phyloP scores from a whole-genome alignment of 2,329 filamentous ascomycete species.

The Neonectria hederae region DNA sequence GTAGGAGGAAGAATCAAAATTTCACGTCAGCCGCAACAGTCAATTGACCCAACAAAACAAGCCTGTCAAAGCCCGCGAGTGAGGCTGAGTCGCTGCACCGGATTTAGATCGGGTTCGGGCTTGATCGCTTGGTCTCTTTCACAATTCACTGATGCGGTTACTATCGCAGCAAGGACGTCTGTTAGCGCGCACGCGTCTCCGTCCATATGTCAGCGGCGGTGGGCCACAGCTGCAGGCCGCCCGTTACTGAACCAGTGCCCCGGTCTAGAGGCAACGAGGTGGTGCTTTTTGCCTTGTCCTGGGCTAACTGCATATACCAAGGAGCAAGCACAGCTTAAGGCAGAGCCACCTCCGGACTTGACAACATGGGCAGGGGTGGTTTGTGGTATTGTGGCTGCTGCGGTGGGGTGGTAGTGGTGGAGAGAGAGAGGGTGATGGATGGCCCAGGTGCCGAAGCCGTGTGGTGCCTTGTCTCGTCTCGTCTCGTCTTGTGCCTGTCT shows the following conservation, averaged over 20 bases:
- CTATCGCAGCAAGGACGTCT: conserved; percentile 2
- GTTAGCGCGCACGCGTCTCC: conserved; percentile 7
- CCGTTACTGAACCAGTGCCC: conserved; percentile 14
- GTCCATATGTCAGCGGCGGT: conserved; percentile 13
- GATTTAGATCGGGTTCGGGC: background rate
- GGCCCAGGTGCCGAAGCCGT: conserved; percentile 9
- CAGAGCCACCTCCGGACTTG: conserved; percentile 11
- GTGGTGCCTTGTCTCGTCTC: conserved; percentile 6
- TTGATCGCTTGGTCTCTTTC: conserved; percentile 1
- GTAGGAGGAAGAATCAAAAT: background rate
- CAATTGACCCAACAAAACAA: background rate
- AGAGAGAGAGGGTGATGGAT: background rate
- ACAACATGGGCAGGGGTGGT: conserved; percentile 10
- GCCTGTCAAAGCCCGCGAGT: background rate
- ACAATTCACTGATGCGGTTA: conserved; percentile 11
- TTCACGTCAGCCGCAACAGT: background rate
- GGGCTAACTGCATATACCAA: background rate
- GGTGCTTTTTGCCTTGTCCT: conserved; percentile 12
- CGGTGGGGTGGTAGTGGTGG: conserved; percentile 8
- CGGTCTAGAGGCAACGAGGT: conserved; percentile 12
- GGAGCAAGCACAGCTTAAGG: background rate
- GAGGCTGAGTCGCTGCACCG: background rate
- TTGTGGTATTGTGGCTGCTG: conserved; percentile 11
- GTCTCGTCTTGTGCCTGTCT: conserved; percentile 2
- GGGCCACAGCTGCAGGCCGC: conserved; percentile 13